A percentile compares a stretch with the other conserved stretches of the same genome.
These are phyloP conservation scores for Epichloe brachyelytri DNA, from an alignment of 2,329 filamentous ascomycete species.

Conservation along the genomic window DNA sequence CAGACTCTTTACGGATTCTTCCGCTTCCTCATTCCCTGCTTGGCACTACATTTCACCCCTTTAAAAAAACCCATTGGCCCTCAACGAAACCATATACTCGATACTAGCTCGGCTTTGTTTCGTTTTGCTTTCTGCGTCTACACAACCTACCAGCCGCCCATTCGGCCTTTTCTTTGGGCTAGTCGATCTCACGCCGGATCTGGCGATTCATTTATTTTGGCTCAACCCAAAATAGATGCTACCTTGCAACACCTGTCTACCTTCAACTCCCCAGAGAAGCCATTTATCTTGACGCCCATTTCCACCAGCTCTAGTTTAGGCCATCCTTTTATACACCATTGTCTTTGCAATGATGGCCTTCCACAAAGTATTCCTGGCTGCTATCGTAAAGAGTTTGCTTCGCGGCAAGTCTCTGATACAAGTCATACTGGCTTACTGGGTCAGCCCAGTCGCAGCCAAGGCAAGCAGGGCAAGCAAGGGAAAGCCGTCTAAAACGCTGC, in stretches of 20 bases:
- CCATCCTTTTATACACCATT: slow-evolving; percentile 32
- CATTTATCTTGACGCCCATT: background rate
- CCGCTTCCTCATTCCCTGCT: too few species aligned
- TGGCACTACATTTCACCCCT: too few species aligned
- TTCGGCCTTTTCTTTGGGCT: background rate
- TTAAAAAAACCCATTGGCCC: background rate
- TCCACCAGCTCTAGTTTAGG: slow-evolving; percentile 6
- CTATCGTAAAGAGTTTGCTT: slow-evolving; percentile 43
- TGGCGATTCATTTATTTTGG: background rate
- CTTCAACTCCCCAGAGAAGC: background rate
- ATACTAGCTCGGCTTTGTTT: background rate
- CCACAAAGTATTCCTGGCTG: slow-evolving; percentile 40
- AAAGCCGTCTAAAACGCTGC: slow-evolving; percentile 18
- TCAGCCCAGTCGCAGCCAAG: slow-evolving; percentile 26
- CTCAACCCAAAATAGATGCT: background rate
- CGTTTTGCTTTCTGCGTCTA: background rate
- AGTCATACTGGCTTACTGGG: slow-evolving; percentile 43
- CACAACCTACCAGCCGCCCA: background rate
- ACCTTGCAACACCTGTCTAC: background rate
- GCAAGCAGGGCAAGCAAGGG: slow-evolving; percentile 14
- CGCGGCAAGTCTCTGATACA: slow-evolving; percentile 47
- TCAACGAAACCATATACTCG: background rate
- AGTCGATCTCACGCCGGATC: background rate
- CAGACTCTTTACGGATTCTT: too few species aligned
- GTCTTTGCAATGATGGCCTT: slow-evolving; percentile 45